Evolutionary conservation across 139 green algal genomes (phyloP).

Genomic region (Chlorella sp.): DNA sequence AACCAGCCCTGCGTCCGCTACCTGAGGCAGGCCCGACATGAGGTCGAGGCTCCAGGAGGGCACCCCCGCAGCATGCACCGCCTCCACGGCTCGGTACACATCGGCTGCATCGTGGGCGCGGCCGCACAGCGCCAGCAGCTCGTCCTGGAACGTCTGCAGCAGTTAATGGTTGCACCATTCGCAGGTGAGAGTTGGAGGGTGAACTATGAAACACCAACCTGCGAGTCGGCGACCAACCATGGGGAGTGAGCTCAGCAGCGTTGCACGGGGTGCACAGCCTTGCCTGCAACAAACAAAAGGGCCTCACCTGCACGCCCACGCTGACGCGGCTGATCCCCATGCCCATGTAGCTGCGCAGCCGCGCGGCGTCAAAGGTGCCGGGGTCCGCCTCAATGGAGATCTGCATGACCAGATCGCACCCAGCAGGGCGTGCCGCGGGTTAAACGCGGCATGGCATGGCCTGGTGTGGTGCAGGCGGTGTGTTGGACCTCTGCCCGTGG

Average conservation of each 20-base stretch:
- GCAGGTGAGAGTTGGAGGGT: too few species aligned
- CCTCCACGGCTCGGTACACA: conserved; percentile 75
- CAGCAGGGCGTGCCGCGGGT: too few species aligned
- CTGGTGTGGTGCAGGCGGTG: too few species aligned
- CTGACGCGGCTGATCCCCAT: conserved; percentile 91
- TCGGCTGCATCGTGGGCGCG: conserved; percentile 76
- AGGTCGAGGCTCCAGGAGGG: conserved; percentile 94
- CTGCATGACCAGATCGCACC: too few species aligned
- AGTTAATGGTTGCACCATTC: background rate
- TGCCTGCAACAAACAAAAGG: too few species aligned
- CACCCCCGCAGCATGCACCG: conserved; percentile 61
- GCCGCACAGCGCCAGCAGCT: conserved; percentile 75
- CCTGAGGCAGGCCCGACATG: conserved; percentile 86
- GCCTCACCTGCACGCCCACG: conserved; percentile 90
- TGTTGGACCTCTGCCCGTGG: too few species aligned
- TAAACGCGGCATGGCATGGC: too few species aligned
- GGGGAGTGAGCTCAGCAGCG: too few species aligned
- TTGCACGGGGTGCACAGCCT: too few species aligned
- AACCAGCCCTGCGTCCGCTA: background rate
- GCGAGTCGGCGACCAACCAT: too few species aligned
- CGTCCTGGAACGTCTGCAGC: conserved; percentile 70
- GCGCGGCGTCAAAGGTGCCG: conserved; percentile 89
- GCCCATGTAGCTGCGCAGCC: conserved; percentile 76
- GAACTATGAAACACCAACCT: too few species aligned
- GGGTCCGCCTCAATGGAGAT: conserved; percentile 92